Conservation (phyloP, 805 yeast species). For the Jamesozyma spencerorum region DNA sequence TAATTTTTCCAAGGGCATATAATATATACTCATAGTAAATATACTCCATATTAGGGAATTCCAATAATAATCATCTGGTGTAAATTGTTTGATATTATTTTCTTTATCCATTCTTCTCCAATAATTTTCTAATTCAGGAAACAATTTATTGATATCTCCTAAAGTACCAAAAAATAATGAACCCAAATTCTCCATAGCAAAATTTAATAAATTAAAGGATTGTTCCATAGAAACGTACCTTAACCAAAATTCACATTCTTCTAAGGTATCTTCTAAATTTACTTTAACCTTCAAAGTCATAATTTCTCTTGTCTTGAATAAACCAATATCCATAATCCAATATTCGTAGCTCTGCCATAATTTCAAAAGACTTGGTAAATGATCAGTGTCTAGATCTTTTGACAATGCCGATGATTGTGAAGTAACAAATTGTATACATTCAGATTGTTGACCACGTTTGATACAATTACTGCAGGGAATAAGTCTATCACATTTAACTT, state of each 20-base stretch:
- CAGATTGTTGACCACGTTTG: conserved; percentile 21
- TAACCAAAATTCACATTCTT: conserved; percentile 12
- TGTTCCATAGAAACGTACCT: conserved; percentile 11
- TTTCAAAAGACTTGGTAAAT: conserved; percentile 11
- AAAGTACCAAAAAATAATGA: conserved; percentile 26
- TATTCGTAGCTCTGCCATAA: conserved; percentile 26
- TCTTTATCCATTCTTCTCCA: conserved; percentile 12
- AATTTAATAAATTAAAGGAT: conserved; percentile 21
- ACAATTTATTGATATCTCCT: conserved; percentile 25
- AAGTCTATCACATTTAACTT: conserved; percentile 28
- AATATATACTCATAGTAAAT: conserved; percentile 22
- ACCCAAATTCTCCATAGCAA: conserved; percentile 27
- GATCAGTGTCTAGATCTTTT: background rate
- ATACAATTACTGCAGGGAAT: conserved; percentile 28
- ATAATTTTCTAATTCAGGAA: conserved; percentile 16
- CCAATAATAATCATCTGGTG: conserved; percentile 20
- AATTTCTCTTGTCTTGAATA: conserved; percentile 12
- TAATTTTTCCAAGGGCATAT: conserved; percentile 17
- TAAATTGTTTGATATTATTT: conserved; percentile 3
- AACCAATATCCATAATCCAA: conserved; percentile 21
- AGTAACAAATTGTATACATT: conserved; percentile 14
- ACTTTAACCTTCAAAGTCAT: conserved; percentile 4
- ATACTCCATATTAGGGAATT: conserved; percentile 26
- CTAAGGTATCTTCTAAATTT: conserved; percentile 4
- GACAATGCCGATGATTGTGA: background rate